Evolutionary conservation across 2,329 filamentous ascomycete genomes (phyloP).

Genomic region (Aspergillus sp.): DNA sequence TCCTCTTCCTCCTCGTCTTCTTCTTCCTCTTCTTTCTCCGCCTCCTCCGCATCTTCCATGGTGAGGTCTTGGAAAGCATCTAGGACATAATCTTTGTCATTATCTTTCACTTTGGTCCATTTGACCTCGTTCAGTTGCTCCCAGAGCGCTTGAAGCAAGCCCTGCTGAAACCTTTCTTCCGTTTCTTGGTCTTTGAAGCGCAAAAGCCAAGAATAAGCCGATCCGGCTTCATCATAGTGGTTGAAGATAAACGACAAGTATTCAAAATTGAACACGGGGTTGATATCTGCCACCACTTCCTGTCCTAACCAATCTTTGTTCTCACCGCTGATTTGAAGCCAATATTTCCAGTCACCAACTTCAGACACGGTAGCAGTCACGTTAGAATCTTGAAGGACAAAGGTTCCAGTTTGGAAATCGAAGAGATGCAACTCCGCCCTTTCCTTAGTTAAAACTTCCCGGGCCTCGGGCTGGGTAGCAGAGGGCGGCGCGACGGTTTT

Average conservation of each 20-base stretch:
- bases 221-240: slow-evolving; percentile 83
- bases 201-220: slow-evolving; percentile 92
- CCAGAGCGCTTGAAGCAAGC: slow-evolving; percentile 93
- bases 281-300: slow-evolving; percentile 83
- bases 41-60: slow-evolving; percentile 68
- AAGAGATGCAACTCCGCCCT: slow-evolving; percentile 87
- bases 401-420: slow-evolving; percentile 83
- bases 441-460: slow-evolving; percentile 73
- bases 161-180: slow-evolving; percentile 86
- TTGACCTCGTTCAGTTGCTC: slow-evolving; percentile 93
- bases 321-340: slow-evolving; percentile 78
- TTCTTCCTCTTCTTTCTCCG: slow-evolving; percentile 53
- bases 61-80: slow-evolving; percentile 93
- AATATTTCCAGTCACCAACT: slow-evolving; percentile 90
- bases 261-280: slow-evolving; percentile 98
- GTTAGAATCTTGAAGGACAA: slow-evolving; percentile 73
- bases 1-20: slow-evolving; percentile 61
- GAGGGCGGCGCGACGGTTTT: slow-evolving; percentile 63
- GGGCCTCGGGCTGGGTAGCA: slow-evolving; percentile 62
- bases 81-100: slow-evolving; percentile 89
- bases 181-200: slow-evolving; percentile 82
- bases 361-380: slow-evolving; percentile 81
- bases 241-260: slow-evolving; percentile 99
- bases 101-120: slow-evolving; percentile 89
- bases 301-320: slow-evolving; percentile 85